Evolutionary conservation across 2,329 filamentous ascomycete genomes (phyloP).

Genomic region (Paracoccidioides brasiliensis): DNA sequence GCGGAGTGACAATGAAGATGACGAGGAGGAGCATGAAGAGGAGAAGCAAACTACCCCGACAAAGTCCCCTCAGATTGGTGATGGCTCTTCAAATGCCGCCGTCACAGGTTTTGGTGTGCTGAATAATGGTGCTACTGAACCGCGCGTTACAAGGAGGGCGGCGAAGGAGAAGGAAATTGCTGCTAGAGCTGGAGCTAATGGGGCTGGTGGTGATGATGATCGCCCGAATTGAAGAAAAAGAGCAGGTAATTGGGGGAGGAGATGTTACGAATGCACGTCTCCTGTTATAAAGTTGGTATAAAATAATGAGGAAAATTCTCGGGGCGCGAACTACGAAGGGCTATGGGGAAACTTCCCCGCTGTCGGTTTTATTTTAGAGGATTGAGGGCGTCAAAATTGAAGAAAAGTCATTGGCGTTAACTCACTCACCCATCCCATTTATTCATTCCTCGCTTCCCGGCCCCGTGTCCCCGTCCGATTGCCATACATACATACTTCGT

Average conservation of each 20-base stretch:
- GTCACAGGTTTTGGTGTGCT: constrained; percentile 5
- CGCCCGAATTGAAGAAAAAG: not conserved
- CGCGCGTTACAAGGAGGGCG: constrained; percentile 13
- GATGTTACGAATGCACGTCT: not conserved
- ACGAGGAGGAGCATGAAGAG: constrained; percentile 25
- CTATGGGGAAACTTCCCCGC: no score
- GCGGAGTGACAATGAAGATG: constrained; percentile 33
- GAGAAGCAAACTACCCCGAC: not conserved
- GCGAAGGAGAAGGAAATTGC: constrained; percentile 16
- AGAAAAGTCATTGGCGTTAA: no score
- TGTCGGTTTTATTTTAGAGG: no score
- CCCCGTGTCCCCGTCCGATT: no score
- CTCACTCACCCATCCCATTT: no score
- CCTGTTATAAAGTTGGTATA: not conserved
- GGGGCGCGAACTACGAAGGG: no score
- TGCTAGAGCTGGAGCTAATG: constrained; percentile 8
- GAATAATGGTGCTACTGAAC: constrained; percentile 12
- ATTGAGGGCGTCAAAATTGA: no score
- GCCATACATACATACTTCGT: no score
- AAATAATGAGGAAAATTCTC: not conserved
- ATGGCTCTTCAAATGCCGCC: not conserved
- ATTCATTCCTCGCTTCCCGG: no score
- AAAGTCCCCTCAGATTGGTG: not conserved
- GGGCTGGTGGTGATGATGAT: not conserved
- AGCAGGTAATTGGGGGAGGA: not conserved